Percentiles rank a stretch among this genome's conserved stretches.
phyloP scores from a whole-genome alignment of 2,329 filamentous ascomycete species.

The Diaporthe longicolla region DNA sequence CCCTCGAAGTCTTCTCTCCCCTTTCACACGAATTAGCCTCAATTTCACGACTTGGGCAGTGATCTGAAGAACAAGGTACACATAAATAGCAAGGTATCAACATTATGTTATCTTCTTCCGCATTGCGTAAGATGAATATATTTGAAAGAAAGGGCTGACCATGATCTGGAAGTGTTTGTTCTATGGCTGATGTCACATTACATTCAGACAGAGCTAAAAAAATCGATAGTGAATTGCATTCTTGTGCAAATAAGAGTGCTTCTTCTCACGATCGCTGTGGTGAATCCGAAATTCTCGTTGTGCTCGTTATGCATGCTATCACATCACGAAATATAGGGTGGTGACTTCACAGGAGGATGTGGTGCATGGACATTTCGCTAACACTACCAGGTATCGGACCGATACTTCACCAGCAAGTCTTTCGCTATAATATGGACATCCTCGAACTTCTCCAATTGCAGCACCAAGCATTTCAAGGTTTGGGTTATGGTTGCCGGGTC shows the following conservation, averaged over 20 bases:
- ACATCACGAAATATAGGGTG: neutral
- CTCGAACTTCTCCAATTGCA: slow-evolving; percentile 9
- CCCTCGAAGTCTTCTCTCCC: neutral
- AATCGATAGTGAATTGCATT: neutral
- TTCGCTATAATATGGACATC: slow-evolving; percentile 1
- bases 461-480: neutral
- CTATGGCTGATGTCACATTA: neutral
- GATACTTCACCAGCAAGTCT: slow-evolving; percentile 1
- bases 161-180: neutral
- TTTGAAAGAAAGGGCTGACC: neutral
- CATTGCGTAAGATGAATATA: neutral
- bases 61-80: neutral
- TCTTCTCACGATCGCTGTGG: neutral
- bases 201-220: neutral
- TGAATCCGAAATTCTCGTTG: neutral
- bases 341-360: slow-evolving; percentile 1
- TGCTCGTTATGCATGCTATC: slow-evolving; percentile 1
- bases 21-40: neutral
- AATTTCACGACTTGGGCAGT: neutral
- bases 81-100: neutral
- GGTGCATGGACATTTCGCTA: neutral
- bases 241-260: neutral
- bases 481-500: neutral
- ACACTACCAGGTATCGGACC: neutral
- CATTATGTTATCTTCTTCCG: neutral